Percentiles rank a stretch among this genome's conserved stretches.
Conservation (phyloP, 331 rosid genomes). For the Arachis monticola region DNA sequence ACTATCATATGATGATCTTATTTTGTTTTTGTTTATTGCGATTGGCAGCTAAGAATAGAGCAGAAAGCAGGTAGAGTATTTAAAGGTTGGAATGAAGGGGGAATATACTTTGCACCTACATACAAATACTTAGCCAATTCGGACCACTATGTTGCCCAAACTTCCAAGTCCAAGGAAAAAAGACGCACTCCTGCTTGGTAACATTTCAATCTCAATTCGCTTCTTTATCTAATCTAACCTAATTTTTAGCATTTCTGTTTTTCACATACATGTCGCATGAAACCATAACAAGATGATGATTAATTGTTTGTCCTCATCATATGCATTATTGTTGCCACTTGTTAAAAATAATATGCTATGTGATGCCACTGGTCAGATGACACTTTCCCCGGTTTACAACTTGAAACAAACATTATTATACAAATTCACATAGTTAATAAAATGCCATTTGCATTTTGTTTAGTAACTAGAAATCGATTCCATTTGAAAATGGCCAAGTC, state of each 20-base stretch:
- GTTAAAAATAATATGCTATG: background rate
- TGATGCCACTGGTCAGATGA: background rate
- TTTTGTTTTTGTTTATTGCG: no score
- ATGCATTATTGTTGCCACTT: constrained; percentile 1
- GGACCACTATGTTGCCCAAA: constrained; percentile 66
- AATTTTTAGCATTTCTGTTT: background rate
- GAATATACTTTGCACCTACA: constrained; percentile 84
- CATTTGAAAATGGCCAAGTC: background rate
- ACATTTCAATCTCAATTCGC: constrained; percentile 20
- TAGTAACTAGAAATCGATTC: constrained; percentile 1
- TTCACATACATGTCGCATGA: background rate
- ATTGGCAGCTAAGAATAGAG: constrained; percentile 73
- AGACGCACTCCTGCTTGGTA: constrained; percentile 95
- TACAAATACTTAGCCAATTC: constrained; percentile 91
- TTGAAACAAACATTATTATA: background rate
- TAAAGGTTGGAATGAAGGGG: constrained; percentile 92
- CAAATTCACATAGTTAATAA: constrained; percentile 19
- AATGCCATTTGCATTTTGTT: constrained; percentile 16
- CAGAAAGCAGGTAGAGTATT: constrained; percentile 88
- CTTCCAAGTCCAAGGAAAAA: constrained; percentile 71
- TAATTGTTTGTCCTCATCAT: background rate
- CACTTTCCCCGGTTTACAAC: background rate
- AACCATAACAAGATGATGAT: background rate
- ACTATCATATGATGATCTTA: no score
- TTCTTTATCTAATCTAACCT: background rate